phyloP scores from a whole-genome alignment of 129 eudicot species.

The Flaveria sonorensis region DNA sequence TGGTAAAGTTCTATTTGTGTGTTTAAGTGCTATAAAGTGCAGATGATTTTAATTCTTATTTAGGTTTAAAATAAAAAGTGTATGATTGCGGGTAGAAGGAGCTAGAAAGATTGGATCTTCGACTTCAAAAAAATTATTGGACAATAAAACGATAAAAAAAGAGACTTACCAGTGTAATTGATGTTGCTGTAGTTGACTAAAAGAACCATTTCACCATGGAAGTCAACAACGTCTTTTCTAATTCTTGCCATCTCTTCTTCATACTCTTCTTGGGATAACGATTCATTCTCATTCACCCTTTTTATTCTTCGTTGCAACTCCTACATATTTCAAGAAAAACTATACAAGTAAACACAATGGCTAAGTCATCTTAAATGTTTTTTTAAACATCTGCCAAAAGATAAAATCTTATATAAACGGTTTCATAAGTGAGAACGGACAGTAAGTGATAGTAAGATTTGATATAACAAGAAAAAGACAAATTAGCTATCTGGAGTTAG shows the following conservation, averaged over 20 bases:
- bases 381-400: not conserved
- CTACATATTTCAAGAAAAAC: conserved; percentile 35
- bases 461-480: not conserved
- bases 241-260: conserved; percentile 62
- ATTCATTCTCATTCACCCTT: conserved; percentile 49
- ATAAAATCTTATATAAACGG: not conserved
- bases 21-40: too few species aligned
- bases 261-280: conserved; percentile 44
- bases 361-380: not conserved
- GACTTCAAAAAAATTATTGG: not conserved
- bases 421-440: not conserved
- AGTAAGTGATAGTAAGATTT: not conserved
- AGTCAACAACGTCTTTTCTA: conserved; percentile 76
- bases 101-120: not conserved
- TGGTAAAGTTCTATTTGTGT: too few species aligned
- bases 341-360: conserved; percentile 3
- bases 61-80: too few species aligned
- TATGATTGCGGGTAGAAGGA: too few species aligned
- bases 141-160: conserved; percentile 10
- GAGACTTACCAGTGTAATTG: conserved; percentile 73
- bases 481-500: not conserved
- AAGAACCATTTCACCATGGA: conserved; percentile 98
- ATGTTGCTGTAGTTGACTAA: conserved; percentile 75
- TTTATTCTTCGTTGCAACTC: conserved; percentile 71
- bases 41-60: too few species aligned